Conservation (phyloP, 208 protist genomes). For the Porcisia hertigi region DNA sequence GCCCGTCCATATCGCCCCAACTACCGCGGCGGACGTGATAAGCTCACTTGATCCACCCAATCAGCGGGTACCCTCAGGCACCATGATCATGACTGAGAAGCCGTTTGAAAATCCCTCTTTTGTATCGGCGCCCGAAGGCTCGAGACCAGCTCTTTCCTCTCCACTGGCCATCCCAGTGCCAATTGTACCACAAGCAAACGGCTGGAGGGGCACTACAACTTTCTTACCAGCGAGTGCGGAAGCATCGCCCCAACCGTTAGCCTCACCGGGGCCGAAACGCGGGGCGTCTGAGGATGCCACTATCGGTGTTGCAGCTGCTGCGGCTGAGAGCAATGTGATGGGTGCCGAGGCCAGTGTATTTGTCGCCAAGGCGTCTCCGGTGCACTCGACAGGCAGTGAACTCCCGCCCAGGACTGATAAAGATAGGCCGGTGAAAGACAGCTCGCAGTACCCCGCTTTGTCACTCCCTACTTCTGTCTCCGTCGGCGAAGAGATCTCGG, state of each 20-base stretch:
- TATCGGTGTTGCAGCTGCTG: not conserved
- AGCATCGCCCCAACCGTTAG: not conserved
- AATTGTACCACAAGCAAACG: constrained; percentile 27
- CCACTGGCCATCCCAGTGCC: constrained; percentile 34
- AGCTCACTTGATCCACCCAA: not conserved
- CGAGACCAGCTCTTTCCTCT: not conserved
- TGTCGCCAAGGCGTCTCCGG: not conserved
- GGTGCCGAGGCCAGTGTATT: too few relatives aligned
- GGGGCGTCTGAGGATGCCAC: not conserved
- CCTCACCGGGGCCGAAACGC: too few relatives aligned
- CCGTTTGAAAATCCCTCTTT: not conserved
- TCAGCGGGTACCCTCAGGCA: not conserved
- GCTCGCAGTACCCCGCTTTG: not conserved
- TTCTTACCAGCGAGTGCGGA: constrained; percentile 6
- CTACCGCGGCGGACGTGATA: not conserved
- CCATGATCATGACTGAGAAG: not conserved
- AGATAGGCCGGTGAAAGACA: not conserved
- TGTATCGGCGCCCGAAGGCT: not conserved
- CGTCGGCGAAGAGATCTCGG: not conserved
- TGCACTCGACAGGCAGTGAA: not conserved
- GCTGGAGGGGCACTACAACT: constrained; percentile 32
- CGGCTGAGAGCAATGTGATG: not conserved
- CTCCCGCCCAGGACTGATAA: not conserved
- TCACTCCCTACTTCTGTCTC: not conserved
- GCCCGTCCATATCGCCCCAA: not conserved